phyloP scores from a whole-genome alignment of 352 stramenopile genomes.

The Phytophthora hybrid region DNA sequence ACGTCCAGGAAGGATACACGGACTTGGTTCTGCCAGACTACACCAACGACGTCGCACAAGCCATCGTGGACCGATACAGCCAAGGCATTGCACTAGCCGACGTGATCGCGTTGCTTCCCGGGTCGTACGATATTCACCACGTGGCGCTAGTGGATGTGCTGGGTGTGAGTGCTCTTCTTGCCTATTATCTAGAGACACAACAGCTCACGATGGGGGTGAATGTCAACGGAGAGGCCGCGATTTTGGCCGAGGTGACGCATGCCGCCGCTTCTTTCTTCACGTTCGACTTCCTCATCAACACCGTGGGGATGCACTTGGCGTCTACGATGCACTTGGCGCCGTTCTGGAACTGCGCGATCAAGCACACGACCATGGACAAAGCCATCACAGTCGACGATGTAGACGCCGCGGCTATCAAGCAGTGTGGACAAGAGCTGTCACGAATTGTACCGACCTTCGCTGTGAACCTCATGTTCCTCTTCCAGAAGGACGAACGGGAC shows the following conservation, averaged over 20 bases:
- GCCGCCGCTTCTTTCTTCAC: conserved; percentile 39
- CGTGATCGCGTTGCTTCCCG: conserved; percentile 35
- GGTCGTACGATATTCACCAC: conserved; percentile 31
- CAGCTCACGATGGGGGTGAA: conserved; percentile 49
- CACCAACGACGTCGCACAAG: conserved; percentile 33
- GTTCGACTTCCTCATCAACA: conserved; percentile 45
- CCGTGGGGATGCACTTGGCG: conserved; percentile 43
- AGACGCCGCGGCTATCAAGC: conserved; percentile 28
- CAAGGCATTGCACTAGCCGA: conserved; percentile 38
- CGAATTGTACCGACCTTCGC: conserved; percentile 38
- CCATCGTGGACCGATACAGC: conserved; percentile 38
- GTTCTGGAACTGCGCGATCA: conserved; percentile 58
- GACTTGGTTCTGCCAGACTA: conserved; percentile 29
- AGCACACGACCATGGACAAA: conserved; percentile 51
- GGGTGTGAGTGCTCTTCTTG: conserved; percentile 29
- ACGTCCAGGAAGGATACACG: conserved; percentile 45
- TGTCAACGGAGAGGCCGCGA: conserved; percentile 46
- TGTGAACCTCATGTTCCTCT: conserved; percentile 55
- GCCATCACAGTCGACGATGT: conserved; percentile 33
- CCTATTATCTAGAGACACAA: conserved; percentile 38
- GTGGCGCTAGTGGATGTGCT: conserved; percentile 44
- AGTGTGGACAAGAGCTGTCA: conserved; percentile 32
- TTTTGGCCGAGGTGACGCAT: conserved; percentile 53
- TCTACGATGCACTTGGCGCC: conserved; percentile 47
- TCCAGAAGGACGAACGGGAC: conserved; percentile 48